phyloP scores from a whole-genome alignment of 78 protist genomes.

The Dictyostelium citrinum region DNA sequence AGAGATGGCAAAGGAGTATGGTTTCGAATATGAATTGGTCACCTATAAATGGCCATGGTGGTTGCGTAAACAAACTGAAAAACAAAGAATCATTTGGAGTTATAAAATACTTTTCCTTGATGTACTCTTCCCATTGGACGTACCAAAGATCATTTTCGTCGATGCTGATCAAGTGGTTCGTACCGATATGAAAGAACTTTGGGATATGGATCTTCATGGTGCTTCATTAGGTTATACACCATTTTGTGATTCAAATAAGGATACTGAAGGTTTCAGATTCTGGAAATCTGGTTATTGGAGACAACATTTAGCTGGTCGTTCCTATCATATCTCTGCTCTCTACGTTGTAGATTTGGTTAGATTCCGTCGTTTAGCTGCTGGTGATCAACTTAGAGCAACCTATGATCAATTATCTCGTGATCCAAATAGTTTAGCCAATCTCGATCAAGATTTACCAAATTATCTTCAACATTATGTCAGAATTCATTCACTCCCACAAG shows the following conservation, averaged over 20 bases:
- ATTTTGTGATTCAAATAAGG: constrained; percentile 89
- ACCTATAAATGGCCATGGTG: constrained; percentile 98
- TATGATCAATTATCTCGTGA: constrained; percentile 90
- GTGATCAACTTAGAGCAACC: constrained; percentile 92
- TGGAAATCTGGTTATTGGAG: constrained; percentile 97
- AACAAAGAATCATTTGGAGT: constrained; percentile 98
- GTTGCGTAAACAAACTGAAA: constrained; percentile 94
- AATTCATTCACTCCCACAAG: constrained; percentile 96
- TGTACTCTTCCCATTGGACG: constrained; percentile 97
- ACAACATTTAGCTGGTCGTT: constrained; percentile 89
- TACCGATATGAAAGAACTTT: constrained; percentile 95
- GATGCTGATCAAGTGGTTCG: constrained; percentile 98
- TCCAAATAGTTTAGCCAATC: constrained; percentile 83
- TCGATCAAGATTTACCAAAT: constrained; percentile 99
- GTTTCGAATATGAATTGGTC: constrained; percentile 93
- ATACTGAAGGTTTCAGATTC: constrained; percentile 96
- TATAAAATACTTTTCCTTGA: constrained; percentile 98
- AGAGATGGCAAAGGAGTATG: constrained; percentile 76
- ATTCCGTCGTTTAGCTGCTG: constrained; percentile 92
- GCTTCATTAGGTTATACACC: constrained; percentile 94
- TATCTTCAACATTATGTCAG: constrained; percentile 93
- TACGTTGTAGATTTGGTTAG: constrained; percentile 95
- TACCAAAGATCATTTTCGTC: constrained; percentile 91
- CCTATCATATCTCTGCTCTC: constrained; percentile 98
- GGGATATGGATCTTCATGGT: constrained; percentile 90